Percentiles rank a stretch among this genome's conserved stretches.
These are phyloP conservation scores for Spathaspora boniae DNA, from an alignment of 805 yeast genomes.

Conservation along the genomic window DNA sequence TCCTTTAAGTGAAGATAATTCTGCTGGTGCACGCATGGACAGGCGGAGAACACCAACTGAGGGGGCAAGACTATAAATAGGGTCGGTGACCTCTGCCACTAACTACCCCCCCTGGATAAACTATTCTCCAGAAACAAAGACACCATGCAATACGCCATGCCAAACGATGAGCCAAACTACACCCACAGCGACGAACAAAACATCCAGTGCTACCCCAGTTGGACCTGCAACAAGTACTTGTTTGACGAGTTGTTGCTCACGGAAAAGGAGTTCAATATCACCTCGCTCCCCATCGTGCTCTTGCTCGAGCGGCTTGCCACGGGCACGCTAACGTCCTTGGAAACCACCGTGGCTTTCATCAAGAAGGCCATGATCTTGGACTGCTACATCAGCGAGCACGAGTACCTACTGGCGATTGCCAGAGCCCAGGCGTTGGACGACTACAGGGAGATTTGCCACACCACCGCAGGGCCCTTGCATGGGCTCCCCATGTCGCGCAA, in stretches of 20 bases:
- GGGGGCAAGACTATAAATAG: no score
- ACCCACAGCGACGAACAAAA: no score
- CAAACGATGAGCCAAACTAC: no score
- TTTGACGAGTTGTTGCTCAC: conserved; percentile 30
- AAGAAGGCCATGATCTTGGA: conserved; percentile 32
- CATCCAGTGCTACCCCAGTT: no score
- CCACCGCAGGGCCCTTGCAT: conserved; percentile 58
- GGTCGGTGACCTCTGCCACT: no score
- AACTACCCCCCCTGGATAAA: no score
- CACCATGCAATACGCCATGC: no score
- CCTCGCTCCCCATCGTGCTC: conserved; percentile 27
- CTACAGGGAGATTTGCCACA: conserved; percentile 42
- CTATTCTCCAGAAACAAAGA: no score
- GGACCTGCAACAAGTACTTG: conserved; percentile 27
- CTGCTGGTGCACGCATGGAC: no score
- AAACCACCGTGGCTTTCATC: conserved; percentile 39
- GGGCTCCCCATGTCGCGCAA: conserved; percentile 49
- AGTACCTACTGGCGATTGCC: conserved; percentile 44
- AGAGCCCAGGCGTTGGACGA: conserved; percentile 55
- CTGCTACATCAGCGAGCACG: neutral
- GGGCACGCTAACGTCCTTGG: conserved; percentile 31
- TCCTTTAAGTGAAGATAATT: no score
- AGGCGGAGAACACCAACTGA: no score
- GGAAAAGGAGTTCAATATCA: conserved; percentile 31
- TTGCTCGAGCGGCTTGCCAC: conserved; percentile 25